Evolutionary conservation across 352 stramenopile species (phyloP).

Genomic region (Globisporangium solare): DNA sequence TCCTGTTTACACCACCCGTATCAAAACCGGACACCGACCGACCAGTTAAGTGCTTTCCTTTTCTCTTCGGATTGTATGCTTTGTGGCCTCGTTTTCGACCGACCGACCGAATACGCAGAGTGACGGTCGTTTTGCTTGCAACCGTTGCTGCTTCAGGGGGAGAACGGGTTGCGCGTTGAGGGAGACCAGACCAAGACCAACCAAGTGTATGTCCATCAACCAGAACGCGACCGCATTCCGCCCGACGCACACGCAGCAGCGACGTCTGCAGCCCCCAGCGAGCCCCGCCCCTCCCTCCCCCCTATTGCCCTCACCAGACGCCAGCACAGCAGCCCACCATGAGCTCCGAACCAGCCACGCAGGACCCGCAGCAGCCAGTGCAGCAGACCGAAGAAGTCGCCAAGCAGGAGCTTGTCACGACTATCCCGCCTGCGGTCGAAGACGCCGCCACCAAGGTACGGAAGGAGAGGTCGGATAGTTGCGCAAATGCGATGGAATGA

Average conservation of each 20-base stretch:
- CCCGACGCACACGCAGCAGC: not conserved
- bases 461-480: not conserved
- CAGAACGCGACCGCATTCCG: not conserved
- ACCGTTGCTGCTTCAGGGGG: slow-evolving; percentile 1
- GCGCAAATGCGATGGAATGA: not conserved
- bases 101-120: not conserved
- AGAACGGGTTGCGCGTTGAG: slow-evolving; percentile 4
- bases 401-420: slow-evolving; percentile 18
- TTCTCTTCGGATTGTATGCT: not conserved
- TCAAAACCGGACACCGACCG: slow-evolving; percentile 4
- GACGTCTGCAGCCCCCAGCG: slow-evolving; percentile 1
- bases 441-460: slow-evolving; percentile 61
- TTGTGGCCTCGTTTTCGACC: slow-evolving; percentile 3
- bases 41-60: slow-evolving; percentile 5
- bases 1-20: too few relatives aligned
- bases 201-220: slow-evolving; percentile 14
- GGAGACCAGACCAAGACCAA: slow-evolving; percentile 20
- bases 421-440: slow-evolving; percentile 32
- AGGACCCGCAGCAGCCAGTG: slow-evolving; percentile 26
- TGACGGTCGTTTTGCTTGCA: not conserved
- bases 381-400: slow-evolving; percentile 22
- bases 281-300: not conserved
- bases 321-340: slow-evolving; percentile 21
- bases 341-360: slow-evolving; percentile 29
- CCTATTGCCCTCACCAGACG: slow-evolving; percentile 1